phyloP scores from a whole-genome alignment of 2,329 filamentous ascomycete genomes.

The Pseudocercospora eumusae region DNA sequence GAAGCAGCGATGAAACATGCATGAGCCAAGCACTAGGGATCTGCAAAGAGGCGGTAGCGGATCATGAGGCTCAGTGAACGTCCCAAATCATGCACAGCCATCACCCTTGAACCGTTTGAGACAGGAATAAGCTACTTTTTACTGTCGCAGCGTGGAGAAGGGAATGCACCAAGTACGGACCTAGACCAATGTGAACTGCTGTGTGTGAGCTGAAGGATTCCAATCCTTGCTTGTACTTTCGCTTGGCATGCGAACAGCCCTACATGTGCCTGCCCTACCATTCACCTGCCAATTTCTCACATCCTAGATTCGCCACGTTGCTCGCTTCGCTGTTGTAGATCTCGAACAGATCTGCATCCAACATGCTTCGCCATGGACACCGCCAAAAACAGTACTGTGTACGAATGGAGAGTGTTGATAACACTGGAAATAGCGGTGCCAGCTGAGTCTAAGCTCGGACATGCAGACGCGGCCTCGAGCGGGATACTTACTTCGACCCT shows the following conservation, averaged over 20 bases:
- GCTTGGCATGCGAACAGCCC: constrained; percentile 3
- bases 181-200: constrained; percentile 7
- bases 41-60: constrained; percentile 6
- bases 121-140: constrained; percentile 5
- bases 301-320: constrained; percentile 2
- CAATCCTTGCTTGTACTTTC: constrained; percentile 3
- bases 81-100: neutral
- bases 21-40: neutral
- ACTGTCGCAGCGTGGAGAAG: neutral
- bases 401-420: constrained; percentile 4
- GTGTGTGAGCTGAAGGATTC: neutral
- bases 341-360: constrained; percentile 10
- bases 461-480: constrained; percentile 7
- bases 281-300: neutral
- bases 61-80: constrained; percentile 1
- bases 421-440: constrained; percentile 1
- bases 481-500: neutral
- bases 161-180: neutral
- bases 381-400: constrained; percentile 8
- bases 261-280: constrained; percentile 3
- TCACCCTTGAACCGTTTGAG: neutral
- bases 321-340: constrained; percentile 4
- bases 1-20: neutral
- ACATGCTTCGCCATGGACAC: constrained; percentile 10
- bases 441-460: constrained; percentile 9